A percentile compares a stretch with the other conserved stretches of the same genome.
Conservation (phyloP, 1,284 basidiomycete genomes). For the Puccinia horiana region DNA sequence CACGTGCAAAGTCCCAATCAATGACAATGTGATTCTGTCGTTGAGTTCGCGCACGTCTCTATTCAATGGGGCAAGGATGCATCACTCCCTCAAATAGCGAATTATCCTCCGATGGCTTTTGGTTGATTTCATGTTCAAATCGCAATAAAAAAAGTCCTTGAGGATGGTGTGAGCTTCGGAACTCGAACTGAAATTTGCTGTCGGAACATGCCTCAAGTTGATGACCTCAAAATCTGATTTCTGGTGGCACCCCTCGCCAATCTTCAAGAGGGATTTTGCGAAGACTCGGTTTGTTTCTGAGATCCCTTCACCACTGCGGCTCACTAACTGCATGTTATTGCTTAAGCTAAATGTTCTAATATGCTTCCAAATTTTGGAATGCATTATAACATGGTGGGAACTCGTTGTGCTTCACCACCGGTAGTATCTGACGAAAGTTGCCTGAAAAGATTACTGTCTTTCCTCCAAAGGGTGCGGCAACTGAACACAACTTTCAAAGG, state of each 20-base stretch:
- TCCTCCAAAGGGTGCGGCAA: neutral
- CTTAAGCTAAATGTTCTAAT: neutral
- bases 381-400: neutral
- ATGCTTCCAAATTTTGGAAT: neutral
- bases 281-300: neutral
- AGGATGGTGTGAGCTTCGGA: too few species aligned
- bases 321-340: neutral
- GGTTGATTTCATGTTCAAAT: neutral
- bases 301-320: neutral
- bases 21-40: neutral
- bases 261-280: neutral
- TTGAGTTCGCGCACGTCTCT: neutral
- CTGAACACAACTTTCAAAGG: neutral
- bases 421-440: slow-evolving; percentile 16
- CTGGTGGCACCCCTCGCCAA: neutral
- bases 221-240: neutral
- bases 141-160: too few species aligned
- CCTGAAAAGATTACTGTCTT: neutral
- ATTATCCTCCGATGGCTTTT: neutral
- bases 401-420: too few species aligned
- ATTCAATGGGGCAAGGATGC: neutral
- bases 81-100: neutral
- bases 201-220: neutral
- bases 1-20: neutral
- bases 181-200: neutral